Evolutionary conservation across 163 green algal genomes (phyloP).

Genomic region (Chlamydomonas reinhardtii): DNA sequence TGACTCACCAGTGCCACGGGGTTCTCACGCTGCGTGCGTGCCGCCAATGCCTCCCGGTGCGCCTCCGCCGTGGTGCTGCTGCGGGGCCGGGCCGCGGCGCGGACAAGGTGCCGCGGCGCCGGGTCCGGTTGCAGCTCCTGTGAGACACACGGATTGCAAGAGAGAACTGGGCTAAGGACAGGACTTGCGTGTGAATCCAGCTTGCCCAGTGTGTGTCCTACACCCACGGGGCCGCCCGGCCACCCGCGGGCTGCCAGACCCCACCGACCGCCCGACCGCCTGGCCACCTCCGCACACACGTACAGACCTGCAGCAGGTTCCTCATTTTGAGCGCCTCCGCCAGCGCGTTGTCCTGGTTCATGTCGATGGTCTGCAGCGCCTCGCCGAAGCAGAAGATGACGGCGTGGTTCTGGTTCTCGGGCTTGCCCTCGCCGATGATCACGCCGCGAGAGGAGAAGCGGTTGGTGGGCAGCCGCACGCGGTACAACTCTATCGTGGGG

Average conservation of each 20-base stretch:
- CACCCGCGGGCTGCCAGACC: no score
- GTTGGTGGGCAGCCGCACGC: not conserved
- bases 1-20: conserved; percentile 33
- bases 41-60: not conserved
- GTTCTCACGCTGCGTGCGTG: not conserved
- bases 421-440: conserved; percentile 92
- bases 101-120: not conserved
- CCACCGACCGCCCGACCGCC: not conserved
- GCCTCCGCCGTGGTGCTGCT: not conserved
- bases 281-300: conserved; percentile 16
- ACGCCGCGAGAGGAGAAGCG: conserved; percentile 74
- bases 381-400: conserved; percentile 89
- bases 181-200: no score
- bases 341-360: conserved; percentile 92
- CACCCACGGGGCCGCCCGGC: no score
- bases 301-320: conserved; percentile 58
- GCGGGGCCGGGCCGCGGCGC: not conserved
- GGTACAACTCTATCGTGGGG: conserved; percentile 46
- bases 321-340: conserved; percentile 74
- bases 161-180: no score
- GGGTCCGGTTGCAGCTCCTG: not conserved
- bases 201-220: no score
- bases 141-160: no score
- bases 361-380: conserved; percentile 90
- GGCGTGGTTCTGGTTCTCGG: conserved; percentile 93